Evolutionary conservation across 495 filamentous ascomycete species (phyloP).

Genomic region (Pyrenula aspistea): DNA sequence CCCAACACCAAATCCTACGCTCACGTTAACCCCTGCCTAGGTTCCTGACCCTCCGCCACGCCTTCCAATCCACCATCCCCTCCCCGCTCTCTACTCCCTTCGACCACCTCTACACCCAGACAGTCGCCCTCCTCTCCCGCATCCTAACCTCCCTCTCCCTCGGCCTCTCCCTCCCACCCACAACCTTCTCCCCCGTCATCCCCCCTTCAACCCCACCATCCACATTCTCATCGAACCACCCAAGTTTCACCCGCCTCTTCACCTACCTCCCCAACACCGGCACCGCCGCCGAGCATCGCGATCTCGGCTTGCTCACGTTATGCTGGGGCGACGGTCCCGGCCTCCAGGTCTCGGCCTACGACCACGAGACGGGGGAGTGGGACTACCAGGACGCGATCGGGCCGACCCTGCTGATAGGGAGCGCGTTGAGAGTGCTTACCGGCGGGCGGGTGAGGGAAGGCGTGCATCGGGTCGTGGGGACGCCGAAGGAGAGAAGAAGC

Average conservation of each 20-base stretch:
- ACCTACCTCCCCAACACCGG: background rate
- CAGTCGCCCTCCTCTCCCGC: background rate
- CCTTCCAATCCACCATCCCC: too few relatives aligned
- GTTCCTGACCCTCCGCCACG: background rate
- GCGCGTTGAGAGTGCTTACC: background rate
- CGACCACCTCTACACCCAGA: background rate
- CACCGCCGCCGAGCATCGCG: background rate
- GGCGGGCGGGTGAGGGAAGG: background rate
- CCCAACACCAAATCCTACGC: too few relatives aligned
- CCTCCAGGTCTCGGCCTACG: background rate
- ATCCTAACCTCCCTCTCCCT: background rate
- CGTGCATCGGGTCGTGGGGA: background rate
- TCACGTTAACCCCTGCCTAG: too few relatives aligned
- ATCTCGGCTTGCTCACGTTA: background rate
- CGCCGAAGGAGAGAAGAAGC: background rate
- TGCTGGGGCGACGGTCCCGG: background rate
- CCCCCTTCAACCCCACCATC: background rate
- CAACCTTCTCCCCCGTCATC: background rate
- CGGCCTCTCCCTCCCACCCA: background rate
- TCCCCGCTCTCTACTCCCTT: background rate
- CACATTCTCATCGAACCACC: background rate
- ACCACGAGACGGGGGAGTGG: background rate
- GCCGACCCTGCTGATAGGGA: background rate
- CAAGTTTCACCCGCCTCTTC: background rate
- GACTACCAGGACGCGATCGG: background rate